Evolutionary conservation across 768 basidiomycete species (phyloP).

Genomic region (Lactifluus volemus): DNA sequence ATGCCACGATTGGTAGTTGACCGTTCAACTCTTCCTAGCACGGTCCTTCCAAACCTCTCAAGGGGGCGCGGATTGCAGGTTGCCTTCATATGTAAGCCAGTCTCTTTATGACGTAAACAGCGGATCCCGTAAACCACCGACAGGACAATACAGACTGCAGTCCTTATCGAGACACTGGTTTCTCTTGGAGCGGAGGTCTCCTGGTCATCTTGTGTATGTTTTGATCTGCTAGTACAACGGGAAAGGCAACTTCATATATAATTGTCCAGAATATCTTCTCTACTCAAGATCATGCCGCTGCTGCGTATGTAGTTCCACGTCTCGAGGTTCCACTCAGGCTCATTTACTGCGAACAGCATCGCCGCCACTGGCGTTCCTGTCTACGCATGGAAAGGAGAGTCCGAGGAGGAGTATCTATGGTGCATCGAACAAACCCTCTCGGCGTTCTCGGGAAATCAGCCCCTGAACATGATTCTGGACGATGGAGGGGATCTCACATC

Average conservation of each 20-base stretch:
- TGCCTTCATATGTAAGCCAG: conserved; percentile 86
- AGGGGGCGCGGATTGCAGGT: conserved; percentile 92
- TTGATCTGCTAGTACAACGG: not conserved
- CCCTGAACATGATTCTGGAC: conserved; percentile 98
- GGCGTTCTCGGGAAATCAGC: conserved; percentile 76
- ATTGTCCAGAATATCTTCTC: conserved; percentile 91
- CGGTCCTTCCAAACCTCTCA: conserved; percentile 71
- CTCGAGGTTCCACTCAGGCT: not conserved
- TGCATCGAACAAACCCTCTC: conserved; percentile 93
- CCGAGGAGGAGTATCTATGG: conserved; percentile 97
- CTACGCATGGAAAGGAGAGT: conserved; percentile 99
- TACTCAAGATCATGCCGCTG: conserved; percentile 98
- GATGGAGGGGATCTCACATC: conserved; percentile 96
- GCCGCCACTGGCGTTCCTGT: conserved; percentile 98
- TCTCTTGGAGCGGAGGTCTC: conserved; percentile 94
- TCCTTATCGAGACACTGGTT: conserved; percentile 96
- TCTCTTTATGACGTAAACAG: not conserved
- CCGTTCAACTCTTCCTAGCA: conserved; percentile 42
- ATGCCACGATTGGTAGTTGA: conserved; percentile 3
- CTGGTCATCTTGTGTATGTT: conserved; percentile 92
- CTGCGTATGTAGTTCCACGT: conserved; percentile 54
- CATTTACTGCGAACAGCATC: conserved; percentile 43
- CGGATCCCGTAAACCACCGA: conserved; percentile 4
- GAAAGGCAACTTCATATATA: not conserved
- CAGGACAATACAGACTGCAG: conserved; percentile 98